phyloP scores from a whole-genome alignment of 345 rosid genomes.

The Microthlaspi erraticum region DNA sequence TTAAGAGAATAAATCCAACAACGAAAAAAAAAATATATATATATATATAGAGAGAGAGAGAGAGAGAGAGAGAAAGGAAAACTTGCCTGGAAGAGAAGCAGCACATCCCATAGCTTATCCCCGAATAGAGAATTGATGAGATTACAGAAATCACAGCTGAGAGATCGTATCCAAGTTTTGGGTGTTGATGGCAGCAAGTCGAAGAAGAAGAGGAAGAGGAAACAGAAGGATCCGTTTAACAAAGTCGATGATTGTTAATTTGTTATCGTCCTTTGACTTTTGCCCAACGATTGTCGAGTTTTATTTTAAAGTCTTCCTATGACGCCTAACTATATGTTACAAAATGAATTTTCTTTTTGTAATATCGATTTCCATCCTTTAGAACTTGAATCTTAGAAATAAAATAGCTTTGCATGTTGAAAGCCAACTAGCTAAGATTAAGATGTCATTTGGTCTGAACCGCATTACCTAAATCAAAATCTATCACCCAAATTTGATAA shows the following conservation, averaged over 20 bases:
- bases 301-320: conserved; percentile 3
- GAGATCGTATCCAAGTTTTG: conserved; percentile 28
- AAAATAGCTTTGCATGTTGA: too few species aligned
- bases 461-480: too few species aligned
- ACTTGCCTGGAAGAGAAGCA: conserved; percentile 83
- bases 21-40: too few species aligned
- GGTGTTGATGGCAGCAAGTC: conserved; percentile 18
- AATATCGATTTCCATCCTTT: not conserved
- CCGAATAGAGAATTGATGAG: conserved; percentile 1
- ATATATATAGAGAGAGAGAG: too few species aligned
- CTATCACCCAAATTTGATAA: too few species aligned
- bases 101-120: conserved; percentile 75
- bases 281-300: conserved; percentile 24
- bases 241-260: not conserved
- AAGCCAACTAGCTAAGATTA: too few species aligned
- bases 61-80: not conserved
- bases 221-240: conserved; percentile 2
- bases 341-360: not conserved
- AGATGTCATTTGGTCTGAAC: too few species aligned
- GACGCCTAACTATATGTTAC: not conserved
- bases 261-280: conserved; percentile 28
- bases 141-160: not conserved
- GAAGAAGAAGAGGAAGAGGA: conserved; percentile 26
- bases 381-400: too few species aligned
- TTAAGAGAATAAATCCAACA: conserved; percentile 19